Evolutionary conservation across 2,329 filamentous ascomycete species (phyloP).

Genomic region (Periconia sp.): DNA sequence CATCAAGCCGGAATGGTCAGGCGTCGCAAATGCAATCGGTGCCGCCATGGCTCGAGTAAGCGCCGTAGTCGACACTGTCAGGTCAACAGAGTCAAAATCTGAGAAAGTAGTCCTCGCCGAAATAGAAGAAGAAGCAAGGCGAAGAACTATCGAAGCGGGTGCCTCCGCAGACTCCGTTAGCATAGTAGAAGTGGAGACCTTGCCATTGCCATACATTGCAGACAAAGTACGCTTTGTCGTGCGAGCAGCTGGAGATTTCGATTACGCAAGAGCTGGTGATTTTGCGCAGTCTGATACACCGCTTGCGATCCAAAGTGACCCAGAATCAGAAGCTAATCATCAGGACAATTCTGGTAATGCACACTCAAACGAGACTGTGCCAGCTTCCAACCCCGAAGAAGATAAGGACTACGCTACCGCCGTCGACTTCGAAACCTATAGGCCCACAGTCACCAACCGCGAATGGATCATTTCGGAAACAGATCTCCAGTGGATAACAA

Average conservation of each 20-base stretch:
- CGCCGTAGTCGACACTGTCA: slow-evolving; percentile 44
- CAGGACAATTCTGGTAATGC: not conserved
- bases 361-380: slow-evolving; percentile 8
- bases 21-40: slow-evolving; percentile 66
- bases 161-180: slow-evolving; percentile 35
- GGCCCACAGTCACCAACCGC: slow-evolving; percentile 40
- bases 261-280: slow-evolving; percentile 35
- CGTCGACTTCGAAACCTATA: slow-evolving; percentile 41
- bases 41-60: slow-evolving; percentile 64
- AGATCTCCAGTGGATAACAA: slow-evolving; percentile 50
- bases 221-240: slow-evolving; percentile 56
- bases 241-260: slow-evolving; percentile 58
- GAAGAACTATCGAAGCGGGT: slow-evolving; percentile 43
- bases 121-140: slow-evolving; percentile 41
- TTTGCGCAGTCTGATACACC: slow-evolving; percentile 25
- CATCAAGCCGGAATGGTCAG: slow-evolving; percentile 58
- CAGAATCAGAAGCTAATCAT: not conserved
- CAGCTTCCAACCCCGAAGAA: slow-evolving; percentile 18
- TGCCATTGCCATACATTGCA: slow-evolving; percentile 59
- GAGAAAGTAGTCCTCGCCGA: slow-evolving; percentile 39
- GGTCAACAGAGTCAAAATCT: slow-evolving; percentile 39
- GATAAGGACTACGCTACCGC: slow-evolving; percentile 20
- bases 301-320: not conserved
- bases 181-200: slow-evolving; percentile 45
- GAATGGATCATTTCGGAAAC: slow-evolving; percentile 51